Base-by-base conservation (phyloP, 2,329 filamentous ascomycete genomes). In the Exophiala viscosa region DNA sequence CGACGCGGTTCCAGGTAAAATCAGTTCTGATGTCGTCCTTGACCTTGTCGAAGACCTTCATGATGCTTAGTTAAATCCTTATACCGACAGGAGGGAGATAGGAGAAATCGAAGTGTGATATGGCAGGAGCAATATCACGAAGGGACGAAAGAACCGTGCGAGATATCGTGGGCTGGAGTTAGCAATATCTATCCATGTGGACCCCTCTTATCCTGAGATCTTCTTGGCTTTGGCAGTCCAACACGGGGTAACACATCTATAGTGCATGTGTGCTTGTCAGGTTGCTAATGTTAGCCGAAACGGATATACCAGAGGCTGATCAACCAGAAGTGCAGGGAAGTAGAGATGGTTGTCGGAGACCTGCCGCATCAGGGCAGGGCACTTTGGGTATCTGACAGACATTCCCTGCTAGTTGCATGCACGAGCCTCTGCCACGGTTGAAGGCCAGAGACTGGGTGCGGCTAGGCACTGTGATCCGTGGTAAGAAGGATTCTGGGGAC, bases 1-100 rank as follows among this genome's bases (percentile, higher is more conserved):
- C 28, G 8, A 55, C 57, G 17, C 57, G 51, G 43, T 61, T 62
- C 60, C 60, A 62, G 48, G 50, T 62, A 14, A 57, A 52, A 50
- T 62, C 60, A 13, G 45, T 60, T 41, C 23, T 53, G 48, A 58
- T 18, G 40, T 61, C 58, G 28, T 58, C 36, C 45, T 55, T 55
- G 47, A 54, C 50, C 38, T 34, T 61, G 14, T 57, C 54, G 48
- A 49, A 52, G 40, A 55, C 31, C 41, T 57, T 53, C 60, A 61
- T 62, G 31, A 46, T 60, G 51, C 20, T 42, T 3, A 13, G 11
- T 36, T 10, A 13, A 13, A 36, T 13, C 5, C 11, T 13, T 36
- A 8, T 18, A 18, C 15, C 7, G 11, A 10, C 11, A 17, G 10
- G 10, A 18, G 14, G 10, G 11, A 20, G 20, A 40, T 5, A 40